A percentile compares a stretch with the other conserved stretches of the same genome.
These are phyloP conservation scores for Penicillium sp. DNA, from an alignment of 2,329 filamentous ascomycete genomes.

Conservation along the genomic window DNA sequence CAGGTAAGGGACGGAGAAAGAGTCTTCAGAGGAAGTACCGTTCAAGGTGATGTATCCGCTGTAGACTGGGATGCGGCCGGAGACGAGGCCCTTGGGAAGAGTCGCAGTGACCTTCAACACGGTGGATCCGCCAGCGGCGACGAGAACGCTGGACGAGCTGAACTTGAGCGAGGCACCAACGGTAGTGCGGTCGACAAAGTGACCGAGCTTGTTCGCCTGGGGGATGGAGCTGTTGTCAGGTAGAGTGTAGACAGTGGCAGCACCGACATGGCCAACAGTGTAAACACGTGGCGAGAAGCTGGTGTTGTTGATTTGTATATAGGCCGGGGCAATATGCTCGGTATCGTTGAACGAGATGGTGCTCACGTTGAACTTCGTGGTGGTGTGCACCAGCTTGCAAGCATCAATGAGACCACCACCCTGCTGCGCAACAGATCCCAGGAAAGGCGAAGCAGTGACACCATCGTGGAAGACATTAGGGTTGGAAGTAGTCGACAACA, in stretches of 20 bases:
- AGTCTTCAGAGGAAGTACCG: constrained; percentile 26
- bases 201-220: background rate
- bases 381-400: constrained; percentile 61
- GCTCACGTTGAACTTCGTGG: constrained; percentile 60
- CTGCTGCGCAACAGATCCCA: constrained; percentile 52
- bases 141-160: background rate
- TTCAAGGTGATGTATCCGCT: constrained; percentile 23
- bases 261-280: background rate
- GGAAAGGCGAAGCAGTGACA: constrained; percentile 33
- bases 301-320: constrained; percentile 64
- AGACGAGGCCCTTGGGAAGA: background rate
- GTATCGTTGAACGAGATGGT: constrained; percentile 70
- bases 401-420: constrained; percentile 5
- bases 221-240: background rate
- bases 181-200: constrained; percentile 4
- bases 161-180: background rate
- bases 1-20: constrained; percentile 41
- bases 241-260: constrained; percentile 1
- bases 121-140: background rate
- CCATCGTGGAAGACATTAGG: constrained; percentile 40
- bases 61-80: constrained; percentile 3
- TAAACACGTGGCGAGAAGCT: constrained; percentile 43
- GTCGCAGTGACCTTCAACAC: constrained; percentile 5
- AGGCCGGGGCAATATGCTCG: constrained; percentile 58
- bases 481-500: constrained; percentile 32